Percentiles rank a stretch among this genome's conserved stretches.
These are phyloP conservation scores for Saksenaea vasiformis DNA, from an alignment of 371 early-diverging fungal species.

Conservation along the genomic window DNA sequence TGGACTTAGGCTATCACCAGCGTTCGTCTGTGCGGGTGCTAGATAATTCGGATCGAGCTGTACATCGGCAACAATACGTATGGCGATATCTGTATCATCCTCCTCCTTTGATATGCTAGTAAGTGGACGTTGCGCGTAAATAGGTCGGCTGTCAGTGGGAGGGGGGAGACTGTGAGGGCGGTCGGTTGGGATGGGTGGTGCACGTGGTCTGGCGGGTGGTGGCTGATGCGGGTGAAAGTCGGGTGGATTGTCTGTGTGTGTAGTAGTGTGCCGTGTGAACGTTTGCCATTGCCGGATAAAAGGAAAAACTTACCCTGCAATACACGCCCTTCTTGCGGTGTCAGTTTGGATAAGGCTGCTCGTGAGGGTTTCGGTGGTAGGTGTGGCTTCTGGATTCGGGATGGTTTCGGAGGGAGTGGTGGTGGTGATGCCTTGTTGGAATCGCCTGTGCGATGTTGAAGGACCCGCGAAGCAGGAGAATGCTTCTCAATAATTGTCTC, in stretches of 20 bases:
- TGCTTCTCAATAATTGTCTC: slow-evolving; percentile 43
- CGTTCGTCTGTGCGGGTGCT: slow-evolving; percentile 53
- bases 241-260: slow-evolving; percentile 22
- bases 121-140: not conserved
- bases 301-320: slow-evolving; percentile 24
- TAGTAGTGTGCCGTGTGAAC: not conserved
- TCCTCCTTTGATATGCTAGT: slow-evolving; percentile 1
- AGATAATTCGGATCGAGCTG: slow-evolving; percentile 48
- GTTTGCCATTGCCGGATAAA: not conserved
- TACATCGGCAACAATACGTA: slow-evolving; percentile 37
- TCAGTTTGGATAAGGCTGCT: slow-evolving; percentile 16
- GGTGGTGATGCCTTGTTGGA: slow-evolving; percentile 22
- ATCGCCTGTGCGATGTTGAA: slow-evolving; percentile 17
- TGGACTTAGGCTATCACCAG: slow-evolving; percentile 44
- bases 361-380: slow-evolving; percentile 42
- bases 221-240: slow-evolving; percentile 8
- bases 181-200: slow-evolving; percentile 3
- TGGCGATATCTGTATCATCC: slow-evolving; percentile 5
- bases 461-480: slow-evolving; percentile 9
- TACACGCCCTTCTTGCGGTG: slow-evolving; percentile 20
- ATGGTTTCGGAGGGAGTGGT: slow-evolving; percentile 45
- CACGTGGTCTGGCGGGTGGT: slow-evolving; percentile 5
- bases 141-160: slow-evolving; percentile 1
- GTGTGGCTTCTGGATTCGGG: slow-evolving; percentile 34
- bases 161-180: slow-evolving; percentile 13